Conservation (phyloP, 129 eudicot species). For the Daucus carota region DNA sequence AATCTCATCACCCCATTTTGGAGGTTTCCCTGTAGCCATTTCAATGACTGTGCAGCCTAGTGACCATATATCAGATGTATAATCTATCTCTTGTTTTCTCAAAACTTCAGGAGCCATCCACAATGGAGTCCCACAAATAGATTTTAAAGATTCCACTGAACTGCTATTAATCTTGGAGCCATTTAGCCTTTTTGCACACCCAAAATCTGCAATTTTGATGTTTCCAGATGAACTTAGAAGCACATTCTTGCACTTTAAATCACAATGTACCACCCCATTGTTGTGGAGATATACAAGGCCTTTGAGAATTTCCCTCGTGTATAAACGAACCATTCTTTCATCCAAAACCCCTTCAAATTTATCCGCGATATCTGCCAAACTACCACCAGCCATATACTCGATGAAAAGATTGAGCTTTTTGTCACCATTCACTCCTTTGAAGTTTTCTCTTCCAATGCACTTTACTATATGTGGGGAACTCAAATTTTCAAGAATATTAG, state of each 20-base stretch:
- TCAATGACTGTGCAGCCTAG: constrained; percentile 72
- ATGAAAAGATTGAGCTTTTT: constrained; percentile 38
- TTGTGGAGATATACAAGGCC: constrained; percentile 51
- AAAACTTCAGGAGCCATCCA: constrained; percentile 88
- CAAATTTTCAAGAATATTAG: constrained; percentile 35
- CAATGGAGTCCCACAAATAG: constrained; percentile 58
- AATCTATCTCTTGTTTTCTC: constrained; percentile 39
- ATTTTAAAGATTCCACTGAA: not conserved
- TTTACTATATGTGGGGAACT: constrained; percentile 54
- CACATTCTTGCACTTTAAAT: constrained; percentile 61
- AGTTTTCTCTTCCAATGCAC: constrained; percentile 42
- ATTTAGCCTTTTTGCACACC: constrained; percentile 37
- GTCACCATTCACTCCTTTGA: constrained; percentile 26
- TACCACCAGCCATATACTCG: constrained; percentile 72
- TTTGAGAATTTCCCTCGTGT: constrained; percentile 47
- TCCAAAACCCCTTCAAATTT: constrained; percentile 54
- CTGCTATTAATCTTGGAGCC: not conserved
- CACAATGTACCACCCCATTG: constrained; percentile 52
- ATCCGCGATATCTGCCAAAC: constrained; percentile 40
- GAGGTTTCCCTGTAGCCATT: constrained; percentile 63
- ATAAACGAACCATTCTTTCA: constrained; percentile 44
- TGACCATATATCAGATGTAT: constrained; percentile 72
- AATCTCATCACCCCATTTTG: constrained; percentile 35
- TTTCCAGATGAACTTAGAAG: constrained; percentile 42
- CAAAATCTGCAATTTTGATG: constrained; percentile 62